phyloP scores from a whole-genome alignment of 306 rosid species.

The Castanopsis chinensis region DNA sequence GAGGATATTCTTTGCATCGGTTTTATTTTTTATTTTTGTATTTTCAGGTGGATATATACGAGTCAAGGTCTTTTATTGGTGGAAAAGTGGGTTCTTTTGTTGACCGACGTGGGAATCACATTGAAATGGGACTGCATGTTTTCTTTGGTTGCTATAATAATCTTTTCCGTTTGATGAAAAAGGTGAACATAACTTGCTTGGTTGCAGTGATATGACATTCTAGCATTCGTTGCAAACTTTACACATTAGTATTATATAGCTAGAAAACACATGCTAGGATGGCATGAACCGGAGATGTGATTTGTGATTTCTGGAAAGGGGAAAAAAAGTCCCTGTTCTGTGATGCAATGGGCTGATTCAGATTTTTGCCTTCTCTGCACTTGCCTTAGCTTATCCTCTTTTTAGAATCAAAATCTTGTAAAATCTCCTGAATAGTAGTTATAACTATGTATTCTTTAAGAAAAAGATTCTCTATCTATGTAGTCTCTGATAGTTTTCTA shows the following conservation, averaged over 20 bases:
- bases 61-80: conserved; percentile 84
- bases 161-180: conserved; percentile 94
- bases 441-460: neutral
- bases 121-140: conserved; percentile 98
- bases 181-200: conserved; percentile 47
- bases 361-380: neutral
- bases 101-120: conserved; percentile 85
- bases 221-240: neutral
- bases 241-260: neutral
- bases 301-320: neutral
- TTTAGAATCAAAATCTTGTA: neutral
- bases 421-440: neutral
- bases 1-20: neutral
- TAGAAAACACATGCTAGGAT: neutral
- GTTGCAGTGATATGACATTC: conserved; percentile 11
- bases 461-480: neutral
- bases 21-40: conserved; percentile 19
- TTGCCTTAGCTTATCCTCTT: neutral
- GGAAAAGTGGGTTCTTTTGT: conserved; percentile 99
- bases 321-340: neutral
- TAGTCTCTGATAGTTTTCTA: conserved; percentile 13
- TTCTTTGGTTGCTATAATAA: conserved; percentile 97
- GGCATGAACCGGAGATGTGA: neutral
- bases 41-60: conserved; percentile 90
- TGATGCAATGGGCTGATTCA: neutral